These are phyloP conservation scores for Trichocladium antarcticum DNA, from an alignment of 495 filamentous ascomycete species.

Conservation along the genomic window DNA sequence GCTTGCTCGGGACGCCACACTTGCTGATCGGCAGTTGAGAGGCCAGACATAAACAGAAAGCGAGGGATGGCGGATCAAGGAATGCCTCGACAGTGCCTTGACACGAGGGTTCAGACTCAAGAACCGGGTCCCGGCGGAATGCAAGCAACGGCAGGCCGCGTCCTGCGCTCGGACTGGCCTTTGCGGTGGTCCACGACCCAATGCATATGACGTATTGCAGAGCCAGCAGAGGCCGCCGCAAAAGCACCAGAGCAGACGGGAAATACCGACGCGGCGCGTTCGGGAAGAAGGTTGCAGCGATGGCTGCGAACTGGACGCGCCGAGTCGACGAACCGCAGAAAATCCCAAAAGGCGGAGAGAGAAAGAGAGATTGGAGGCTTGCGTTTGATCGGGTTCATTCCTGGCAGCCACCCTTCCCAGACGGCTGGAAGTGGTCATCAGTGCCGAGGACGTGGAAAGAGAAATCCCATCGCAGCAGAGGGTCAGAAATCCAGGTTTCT, in stretches of 20 bases:
- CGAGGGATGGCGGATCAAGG: constrained; percentile 7
- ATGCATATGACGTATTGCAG: constrained; percentile 7
- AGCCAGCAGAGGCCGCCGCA: background rate
- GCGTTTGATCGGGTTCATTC: too few relatives aligned
- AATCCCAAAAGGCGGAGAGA: too few relatives aligned
- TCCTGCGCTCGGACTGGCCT: constrained; percentile 2
- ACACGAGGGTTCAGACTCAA: background rate
- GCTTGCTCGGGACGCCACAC: background rate
- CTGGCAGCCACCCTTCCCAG: too few relatives aligned
- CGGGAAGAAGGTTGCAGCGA: background rate
- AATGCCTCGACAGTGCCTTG: background rate
- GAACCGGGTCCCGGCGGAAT: background rate
- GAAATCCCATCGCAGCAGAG: too few relatives aligned
- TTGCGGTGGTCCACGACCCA: background rate
- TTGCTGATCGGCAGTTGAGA: constrained; percentile 1
- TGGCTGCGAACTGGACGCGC: background rate
- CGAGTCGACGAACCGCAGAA: too few relatives aligned
- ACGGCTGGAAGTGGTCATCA: too few relatives aligned
- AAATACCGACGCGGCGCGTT: background rate
- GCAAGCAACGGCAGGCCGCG: background rate
- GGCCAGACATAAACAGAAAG: constrained; percentile 1
- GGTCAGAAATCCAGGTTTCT: background rate
- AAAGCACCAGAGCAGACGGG: constrained; percentile 1
- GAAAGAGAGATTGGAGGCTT: too few relatives aligned
- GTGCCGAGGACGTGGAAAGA: too few relatives aligned